phyloP scores from a whole-genome alignment of 805 yeast species.

The Starmerella kuoi region DNA sequence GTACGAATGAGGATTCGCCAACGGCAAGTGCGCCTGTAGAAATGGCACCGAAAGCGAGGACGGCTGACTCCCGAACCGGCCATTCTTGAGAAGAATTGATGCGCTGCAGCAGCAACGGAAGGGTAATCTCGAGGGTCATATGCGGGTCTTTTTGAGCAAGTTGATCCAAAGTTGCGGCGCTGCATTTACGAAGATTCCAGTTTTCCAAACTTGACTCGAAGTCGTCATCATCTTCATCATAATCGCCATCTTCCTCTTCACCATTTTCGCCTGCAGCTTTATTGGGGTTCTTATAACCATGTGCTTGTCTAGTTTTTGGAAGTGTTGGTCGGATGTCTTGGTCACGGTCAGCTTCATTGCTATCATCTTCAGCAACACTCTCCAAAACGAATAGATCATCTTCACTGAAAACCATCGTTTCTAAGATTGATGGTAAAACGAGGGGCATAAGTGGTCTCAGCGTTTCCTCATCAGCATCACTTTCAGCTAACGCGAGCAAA shows the following conservation, averaged over 20 bases:
- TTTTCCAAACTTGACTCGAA: conserved; percentile 55
- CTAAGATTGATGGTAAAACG: conserved; percentile 65
- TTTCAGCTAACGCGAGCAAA: conserved; percentile 59
- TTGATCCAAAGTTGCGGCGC: conserved; percentile 85
- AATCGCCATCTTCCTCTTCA: conserved; percentile 44
- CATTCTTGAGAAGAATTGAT: conserved; percentile 55
- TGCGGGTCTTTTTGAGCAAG: conserved; percentile 57
- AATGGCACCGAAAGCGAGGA: conserved; percentile 88
- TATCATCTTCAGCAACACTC: conserved; percentile 62
- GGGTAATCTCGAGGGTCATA: conserved; percentile 49
- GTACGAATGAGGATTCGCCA: conserved; percentile 53
- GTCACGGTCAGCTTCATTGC: conserved; percentile 63
- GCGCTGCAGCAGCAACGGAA: conserved; percentile 65
- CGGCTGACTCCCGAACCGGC: conserved; percentile 88
- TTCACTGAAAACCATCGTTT: conserved; percentile 79
- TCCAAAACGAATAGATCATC: conserved; percentile 59
- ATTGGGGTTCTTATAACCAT: conserved; percentile 23
- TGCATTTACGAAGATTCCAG: conserved; percentile 88
- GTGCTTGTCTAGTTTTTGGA: conserved; percentile 49
- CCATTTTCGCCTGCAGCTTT: conserved; percentile 22
- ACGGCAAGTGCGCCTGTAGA: conserved; percentile 75
- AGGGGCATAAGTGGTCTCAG: conserved; percentile 46
- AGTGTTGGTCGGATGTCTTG: conserved; percentile 79
- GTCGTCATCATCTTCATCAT: conserved; percentile 63
- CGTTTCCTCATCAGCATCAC: conserved; percentile 41